Evolutionary conservation across 2,329 filamentous ascomycete genomes (phyloP), one percentile per base, ranked within the genome.

Genomic region (Pseudogymnoascus sp.): DNA sequence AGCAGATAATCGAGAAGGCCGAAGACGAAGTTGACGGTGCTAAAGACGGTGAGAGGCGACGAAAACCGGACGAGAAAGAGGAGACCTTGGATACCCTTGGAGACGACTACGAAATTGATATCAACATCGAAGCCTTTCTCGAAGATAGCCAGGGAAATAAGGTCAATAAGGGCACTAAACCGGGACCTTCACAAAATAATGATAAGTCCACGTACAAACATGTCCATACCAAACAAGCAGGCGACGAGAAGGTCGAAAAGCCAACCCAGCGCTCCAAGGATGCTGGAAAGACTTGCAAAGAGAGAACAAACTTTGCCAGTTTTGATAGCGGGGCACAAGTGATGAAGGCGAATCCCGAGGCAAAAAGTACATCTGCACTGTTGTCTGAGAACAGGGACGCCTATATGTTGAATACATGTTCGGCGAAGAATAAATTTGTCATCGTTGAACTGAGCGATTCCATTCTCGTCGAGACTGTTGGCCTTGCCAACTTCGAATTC

Each of bases 401-500:
- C 65, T 99, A 99, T 74, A 96, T 99, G 91, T 81, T 97, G 50
- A 90, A 97, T 66, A 90, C 93, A 71, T 99, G 94, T 74, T 85
- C 86, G 4, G 86, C 86, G 18, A 79, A 87, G 67, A 93, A 95
- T 76, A 97, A 97, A 74, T 97, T 95, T 71, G 81, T 97, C 65
- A 92, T 97, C 63, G 85, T 99, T 63, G 94, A 99, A 75, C 80
- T 99, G 30, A 97, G 91, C 73, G 91, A 96, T 67, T 83, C 86
- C 66, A 88, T 87, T 47, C 20, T 43, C 37, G n/a, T 99, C 62
- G 94, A 99, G 71, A 99, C 94, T 0, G 81, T 99, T 39, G 94
- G 97, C n/a, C 80, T 99, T 60, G 94, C 93, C 64, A 99, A 99
- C 72, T 99, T 95, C 69, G 94, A 99, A 73, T 99, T 99, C 78